Conservation (phyloP, 768 basidiomycete genomes). For the Mycena rosella region DNA sequence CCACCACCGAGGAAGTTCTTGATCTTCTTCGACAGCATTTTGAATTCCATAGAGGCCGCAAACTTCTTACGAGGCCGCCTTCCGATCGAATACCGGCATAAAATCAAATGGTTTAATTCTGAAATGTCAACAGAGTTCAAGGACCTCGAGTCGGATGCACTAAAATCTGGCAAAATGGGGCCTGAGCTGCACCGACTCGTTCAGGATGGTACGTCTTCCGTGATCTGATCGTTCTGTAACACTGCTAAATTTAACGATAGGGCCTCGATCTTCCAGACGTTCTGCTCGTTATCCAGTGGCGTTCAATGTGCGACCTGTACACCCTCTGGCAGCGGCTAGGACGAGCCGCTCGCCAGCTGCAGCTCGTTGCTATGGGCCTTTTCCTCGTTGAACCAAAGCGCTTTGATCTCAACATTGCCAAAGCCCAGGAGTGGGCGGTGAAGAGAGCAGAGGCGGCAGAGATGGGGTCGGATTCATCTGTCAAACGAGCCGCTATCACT, state of each 20-base stretch:
- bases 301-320: slow-evolving; percentile 34
- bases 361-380: slow-evolving; percentile 29
- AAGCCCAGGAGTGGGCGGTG: slow-evolving; percentile 11
- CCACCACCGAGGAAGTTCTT: not conserved
- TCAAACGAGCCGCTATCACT: no score
- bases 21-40: not conserved
- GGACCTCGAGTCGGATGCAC: slow-evolving; percentile 7
- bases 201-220: slow-evolving; percentile 42
- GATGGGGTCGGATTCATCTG: not conserved
- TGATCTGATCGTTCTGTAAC: not conserved
- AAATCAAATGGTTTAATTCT: not conserved
- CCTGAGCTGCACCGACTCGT: slow-evolving; percentile 39
- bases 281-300: slow-evolving; percentile 46
- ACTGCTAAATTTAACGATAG: slow-evolving; percentile 30
- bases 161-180: slow-evolving; percentile 38
- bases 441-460: not conserved
- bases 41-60: not conserved
- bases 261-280: slow-evolving; percentile 48
- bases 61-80: not conserved
- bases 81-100: not conserved
- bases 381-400: slow-evolving; percentile 38
- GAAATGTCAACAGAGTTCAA: slow-evolving; percentile 35
- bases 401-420: slow-evolving; percentile 39
- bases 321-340: slow-evolving; percentile 47
- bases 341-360: slow-evolving; percentile 33